These are phyloP conservation scores for Colletotrichum filicis DNA, from an alignment of 2,329 filamentous ascomycete genomes.

Conservation along the genomic window DNA sequence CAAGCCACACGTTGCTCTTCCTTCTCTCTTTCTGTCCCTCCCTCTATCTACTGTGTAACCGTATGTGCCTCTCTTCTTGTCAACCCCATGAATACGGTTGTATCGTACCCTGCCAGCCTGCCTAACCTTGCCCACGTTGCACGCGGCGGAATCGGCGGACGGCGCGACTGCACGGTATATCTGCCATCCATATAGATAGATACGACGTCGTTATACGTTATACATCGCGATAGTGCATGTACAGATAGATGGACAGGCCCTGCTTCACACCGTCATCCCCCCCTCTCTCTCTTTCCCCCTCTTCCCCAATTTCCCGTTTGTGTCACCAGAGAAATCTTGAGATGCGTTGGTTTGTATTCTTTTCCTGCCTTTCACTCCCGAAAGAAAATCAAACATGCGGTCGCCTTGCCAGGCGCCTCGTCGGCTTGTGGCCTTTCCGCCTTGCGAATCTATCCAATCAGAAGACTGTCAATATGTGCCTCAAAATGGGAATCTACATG, in stretches of 20 bases:
- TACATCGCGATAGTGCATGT: not conserved
- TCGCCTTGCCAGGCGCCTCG: not conserved
- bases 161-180: not conserved
- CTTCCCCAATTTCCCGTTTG: not conserved
- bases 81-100: not conserved
- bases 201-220: not conserved
- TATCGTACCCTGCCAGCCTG: not conserved
- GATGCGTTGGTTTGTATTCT: not conserved
- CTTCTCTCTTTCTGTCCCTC: too few species aligned
- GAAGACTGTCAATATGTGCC: not conserved
- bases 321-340: not conserved
- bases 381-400: not conserved
- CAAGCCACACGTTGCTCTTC: too few species aligned
- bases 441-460: not conserved
- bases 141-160: not conserved
- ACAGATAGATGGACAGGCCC: not conserved
- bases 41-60: not conserved
- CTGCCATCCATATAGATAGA: not conserved
- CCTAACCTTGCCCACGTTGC: not conserved
- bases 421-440: not conserved
- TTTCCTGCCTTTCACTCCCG: not conserved
- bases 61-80: not conserved
- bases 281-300: too few species aligned
- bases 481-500: not conserved
- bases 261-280: not conserved